A percentile compares a stretch with the other conserved stretches of the same genome.
Evolutionary conservation across 2,329 filamentous ascomycete species (phyloP).

Genomic region (Aspergillus sp.): DNA sequence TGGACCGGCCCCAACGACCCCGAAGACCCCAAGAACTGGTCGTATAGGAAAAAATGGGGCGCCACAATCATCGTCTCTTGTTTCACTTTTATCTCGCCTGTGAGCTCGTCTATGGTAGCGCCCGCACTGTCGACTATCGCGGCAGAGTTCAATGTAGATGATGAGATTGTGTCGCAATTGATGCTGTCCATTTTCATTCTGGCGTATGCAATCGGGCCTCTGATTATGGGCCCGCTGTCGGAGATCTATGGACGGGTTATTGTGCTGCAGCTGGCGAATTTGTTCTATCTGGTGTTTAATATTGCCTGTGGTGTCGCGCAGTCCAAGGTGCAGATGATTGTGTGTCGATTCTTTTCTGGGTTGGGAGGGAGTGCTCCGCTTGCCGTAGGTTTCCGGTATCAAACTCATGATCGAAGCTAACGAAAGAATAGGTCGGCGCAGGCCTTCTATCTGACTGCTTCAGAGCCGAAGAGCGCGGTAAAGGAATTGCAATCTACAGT

Average conservation of each 20-base stretch:
- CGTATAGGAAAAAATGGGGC: constrained; percentile 50
- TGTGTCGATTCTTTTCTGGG: constrained; percentile 53
- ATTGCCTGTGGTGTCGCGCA: constrained; percentile 52
- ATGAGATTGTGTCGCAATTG: constrained; percentile 39
- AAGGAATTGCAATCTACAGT: constrained; percentile 56
- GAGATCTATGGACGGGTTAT: constrained; percentile 52
- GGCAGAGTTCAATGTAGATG: constrained; percentile 48
- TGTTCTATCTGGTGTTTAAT: constrained; percentile 54
- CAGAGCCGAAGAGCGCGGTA: constrained; percentile 55
- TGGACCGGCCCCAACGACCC: constrained; percentile 50
- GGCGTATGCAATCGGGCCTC: constrained; percentile 48
- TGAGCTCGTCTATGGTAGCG: constrained; percentile 56
- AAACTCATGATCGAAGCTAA: too few species aligned
- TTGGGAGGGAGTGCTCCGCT: constrained; percentile 53
- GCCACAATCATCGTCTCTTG: constrained; percentile 49
- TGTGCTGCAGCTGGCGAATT: constrained; percentile 49
- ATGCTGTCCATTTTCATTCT: constrained; percentile 52
- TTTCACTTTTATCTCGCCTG: constrained; percentile 58
- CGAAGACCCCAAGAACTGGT: constrained; percentile 50
- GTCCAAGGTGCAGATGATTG: constrained; percentile 49
- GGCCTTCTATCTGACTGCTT: constrained; percentile 54
- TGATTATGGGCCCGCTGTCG: constrained; percentile 47
- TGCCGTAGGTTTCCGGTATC: constrained; percentile 29
- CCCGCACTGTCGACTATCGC: constrained; percentile 48
- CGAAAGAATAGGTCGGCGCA: constrained; percentile 36